These are phyloP conservation scores for Aspergillus fischeri DNA, from an alignment of 2,329 filamentous ascomycete species.

Conservation along the genomic window DNA sequence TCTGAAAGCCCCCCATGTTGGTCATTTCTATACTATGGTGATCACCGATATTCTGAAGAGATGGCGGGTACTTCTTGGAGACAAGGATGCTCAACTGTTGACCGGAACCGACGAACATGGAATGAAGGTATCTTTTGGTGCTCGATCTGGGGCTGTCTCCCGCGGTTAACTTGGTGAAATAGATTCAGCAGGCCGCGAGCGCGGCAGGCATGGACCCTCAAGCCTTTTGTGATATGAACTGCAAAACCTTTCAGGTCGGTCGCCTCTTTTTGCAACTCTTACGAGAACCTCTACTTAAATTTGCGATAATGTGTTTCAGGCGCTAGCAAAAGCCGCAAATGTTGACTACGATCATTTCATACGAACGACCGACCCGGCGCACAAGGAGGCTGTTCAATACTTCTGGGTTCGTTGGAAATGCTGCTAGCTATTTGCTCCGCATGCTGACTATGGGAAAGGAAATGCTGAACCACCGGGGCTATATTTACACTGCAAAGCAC, in stretches of 20 bases:
- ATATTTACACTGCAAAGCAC: slow-evolving; percentile 81
- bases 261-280: neutral
- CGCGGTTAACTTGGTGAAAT: slow-evolving; percentile 14
- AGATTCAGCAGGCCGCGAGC: slow-evolving; percentile 78
- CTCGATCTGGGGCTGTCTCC: neutral
- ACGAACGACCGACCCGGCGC: slow-evolving; percentile 79
- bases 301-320: slow-evolving; percentile 31
- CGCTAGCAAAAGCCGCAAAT: slow-evolving; percentile 65
- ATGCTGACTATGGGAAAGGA: slow-evolving; percentile 37
- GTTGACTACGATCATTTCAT: slow-evolving; percentile 84
- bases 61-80: slow-evolving; percentile 75
- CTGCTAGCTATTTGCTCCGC: neutral
- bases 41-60: slow-evolving; percentile 87
- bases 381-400: slow-evolving; percentile 79
- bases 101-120: slow-evolving; percentile 98
- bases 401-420: slow-evolving; percentile 63
- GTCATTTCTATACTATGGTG: slow-evolving; percentile 91
- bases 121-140: slow-evolving; percentile 64
- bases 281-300: neutral
- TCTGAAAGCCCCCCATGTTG: slow-evolving; percentile 75
- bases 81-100: slow-evolving; percentile 63
- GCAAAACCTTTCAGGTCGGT: slow-evolving; percentile 66
- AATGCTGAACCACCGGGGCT: slow-evolving; percentile 67
- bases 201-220: slow-evolving; percentile 68
- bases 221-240: slow-evolving; percentile 82